phyloP scores from a whole-genome alignment of 805 yeast genomes.

The Ogataea parapolymorpha region DNA sequence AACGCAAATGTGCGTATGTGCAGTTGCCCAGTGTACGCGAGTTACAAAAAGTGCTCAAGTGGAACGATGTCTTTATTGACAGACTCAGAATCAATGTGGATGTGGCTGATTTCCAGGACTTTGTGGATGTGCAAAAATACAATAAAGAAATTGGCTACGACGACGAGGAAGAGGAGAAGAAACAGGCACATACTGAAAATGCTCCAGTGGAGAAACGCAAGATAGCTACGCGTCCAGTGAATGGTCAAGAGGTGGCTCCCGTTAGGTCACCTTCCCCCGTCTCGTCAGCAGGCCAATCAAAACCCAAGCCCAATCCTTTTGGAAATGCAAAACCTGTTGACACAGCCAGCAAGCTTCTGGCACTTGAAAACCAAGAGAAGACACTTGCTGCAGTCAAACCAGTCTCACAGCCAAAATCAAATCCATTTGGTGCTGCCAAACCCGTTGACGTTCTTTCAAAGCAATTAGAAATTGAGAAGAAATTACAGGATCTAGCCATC shows the following conservation, averaged over 20 bases:
- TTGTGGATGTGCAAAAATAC: constrained; percentile 32
- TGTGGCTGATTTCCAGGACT: constrained; percentile 38
- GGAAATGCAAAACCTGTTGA: constrained; percentile 74
- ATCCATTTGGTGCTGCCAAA: constrained; percentile 81
- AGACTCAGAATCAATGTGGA: constrained; percentile 34
- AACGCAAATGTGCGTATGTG: constrained; percentile 61
- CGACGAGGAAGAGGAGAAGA: constrained; percentile 26
- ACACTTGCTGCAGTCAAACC: constrained; percentile 15
- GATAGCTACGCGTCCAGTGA: constrained; percentile 1
- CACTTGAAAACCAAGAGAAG: constrained; percentile 16
- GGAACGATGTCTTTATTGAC: constrained; percentile 51
- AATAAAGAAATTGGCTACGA: constrained; percentile 27
- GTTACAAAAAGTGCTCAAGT: constrained; percentile 55
- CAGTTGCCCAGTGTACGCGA: constrained; percentile 52
- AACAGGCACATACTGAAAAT: constrained; percentile 10
- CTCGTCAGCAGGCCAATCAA: constrained; percentile 12
- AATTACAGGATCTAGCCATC: constrained; percentile 39
- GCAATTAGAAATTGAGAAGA: constrained; percentile 58
- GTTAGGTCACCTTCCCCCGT: neutral
- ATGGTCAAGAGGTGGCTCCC: neutral
- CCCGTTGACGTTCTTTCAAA: constrained; percentile 77
- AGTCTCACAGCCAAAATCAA: constrained; percentile 40
- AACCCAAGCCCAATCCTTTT: constrained; percentile 62
- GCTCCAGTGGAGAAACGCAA: constrained; percentile 1
- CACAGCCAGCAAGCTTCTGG: constrained; percentile 17